Evolutionary conservation across 495 filamentous ascomycete species (phyloP).

Genomic region (Staphylotrichum longicolle): DNA sequence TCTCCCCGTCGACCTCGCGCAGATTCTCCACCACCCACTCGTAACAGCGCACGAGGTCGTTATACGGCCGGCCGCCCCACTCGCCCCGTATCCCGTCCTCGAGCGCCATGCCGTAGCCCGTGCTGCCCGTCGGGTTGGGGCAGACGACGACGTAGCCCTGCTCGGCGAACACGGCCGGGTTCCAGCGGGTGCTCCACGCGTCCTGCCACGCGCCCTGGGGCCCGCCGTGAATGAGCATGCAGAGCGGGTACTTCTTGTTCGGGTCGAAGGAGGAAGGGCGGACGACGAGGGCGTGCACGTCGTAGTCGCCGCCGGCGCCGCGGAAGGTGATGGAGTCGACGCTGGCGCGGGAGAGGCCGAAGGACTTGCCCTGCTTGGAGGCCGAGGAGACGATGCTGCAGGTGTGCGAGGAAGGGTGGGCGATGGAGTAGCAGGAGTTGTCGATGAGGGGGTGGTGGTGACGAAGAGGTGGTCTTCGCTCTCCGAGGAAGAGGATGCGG

Average conservation of each 20-base stretch:
- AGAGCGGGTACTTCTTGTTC: conserved; percentile 70
- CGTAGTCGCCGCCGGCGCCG: conserved; percentile 47
- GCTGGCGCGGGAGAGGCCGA: conserved; percentile 62
- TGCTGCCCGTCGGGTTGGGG: conserved; percentile 87
- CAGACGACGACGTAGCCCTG: conserved; percentile 84
- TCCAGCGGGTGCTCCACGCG: conserved; percentile 86
- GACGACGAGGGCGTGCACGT: conserved; percentile 75
- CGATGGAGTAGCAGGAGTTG: conserved; percentile 63
- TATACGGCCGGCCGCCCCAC: conserved; percentile 80
- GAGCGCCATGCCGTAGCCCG: conserved; percentile 78
- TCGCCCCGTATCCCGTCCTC: conserved; percentile 70
- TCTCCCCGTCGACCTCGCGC: conserved; percentile 68
- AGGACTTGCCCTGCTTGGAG: conserved; percentile 63
- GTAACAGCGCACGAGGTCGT: conserved; percentile 76
- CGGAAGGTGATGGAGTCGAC: conserved; percentile 71
- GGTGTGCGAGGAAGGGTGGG: conserved; percentile 51
- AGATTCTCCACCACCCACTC: conserved; percentile 72
- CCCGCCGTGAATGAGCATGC: conserved; percentile 84
- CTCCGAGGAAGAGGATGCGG: conserved; percentile 40
- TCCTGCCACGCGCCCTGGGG: conserved; percentile 85
- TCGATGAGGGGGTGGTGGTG: conserved; percentile 63
- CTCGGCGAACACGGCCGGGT: conserved; percentile 86
- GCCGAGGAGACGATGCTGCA: conserved; percentile 59
- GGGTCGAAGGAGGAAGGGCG: conserved; percentile 63
- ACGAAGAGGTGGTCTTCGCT: conserved; percentile 56